phyloP scores from a whole-genome alignment of 345 rosid genomes.

The Anacardium occidentale region DNA sequence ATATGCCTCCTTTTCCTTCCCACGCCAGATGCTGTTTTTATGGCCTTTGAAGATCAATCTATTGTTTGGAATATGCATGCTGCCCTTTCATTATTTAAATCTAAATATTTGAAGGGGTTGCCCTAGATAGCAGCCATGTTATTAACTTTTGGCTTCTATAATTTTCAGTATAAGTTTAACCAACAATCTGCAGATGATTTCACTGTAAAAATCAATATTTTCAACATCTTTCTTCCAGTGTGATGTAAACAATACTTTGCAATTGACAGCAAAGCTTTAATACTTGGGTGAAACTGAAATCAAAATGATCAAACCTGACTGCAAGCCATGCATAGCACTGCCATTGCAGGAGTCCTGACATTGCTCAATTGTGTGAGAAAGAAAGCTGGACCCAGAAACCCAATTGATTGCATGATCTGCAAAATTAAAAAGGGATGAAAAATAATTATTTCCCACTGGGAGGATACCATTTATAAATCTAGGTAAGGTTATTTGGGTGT shows the following conservation, averaged over 20 bases:
- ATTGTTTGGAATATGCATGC: not conserved
- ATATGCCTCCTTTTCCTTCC: not conserved
- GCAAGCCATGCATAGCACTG: constrained; percentile 98
- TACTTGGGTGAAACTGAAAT: constrained; percentile 17
- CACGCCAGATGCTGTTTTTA: not conserved
- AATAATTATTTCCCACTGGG: not conserved
- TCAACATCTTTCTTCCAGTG: not conserved
- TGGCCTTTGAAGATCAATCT: not conserved
- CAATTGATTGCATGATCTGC: constrained; percentile 99
- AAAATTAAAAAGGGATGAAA: constrained; percentile 19
- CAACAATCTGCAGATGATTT: not conserved
- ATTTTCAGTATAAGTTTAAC: too few species aligned
- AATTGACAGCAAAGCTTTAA: not conserved
- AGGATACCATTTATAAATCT: not conserved
- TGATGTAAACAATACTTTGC: not conserved
- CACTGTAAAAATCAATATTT: not conserved
- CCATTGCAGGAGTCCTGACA: constrained; percentile 87
- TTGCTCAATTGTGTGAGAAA: constrained; percentile 84
- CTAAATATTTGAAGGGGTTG: not conserved
- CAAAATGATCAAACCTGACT: constrained; percentile 66
- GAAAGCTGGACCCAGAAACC: constrained; percentile 93
- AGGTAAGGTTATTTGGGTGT: not conserved
- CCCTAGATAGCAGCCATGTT: not conserved
- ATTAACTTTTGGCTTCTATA: not conserved
- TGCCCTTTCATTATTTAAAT: not conserved